Percentiles rank a stretch among this genome's conserved stretches.
These are phyloP conservation scores for Phaeolepiota aurea DNA, from an alignment of 768 basidiomycete genomes.

Conservation along the genomic window DNA sequence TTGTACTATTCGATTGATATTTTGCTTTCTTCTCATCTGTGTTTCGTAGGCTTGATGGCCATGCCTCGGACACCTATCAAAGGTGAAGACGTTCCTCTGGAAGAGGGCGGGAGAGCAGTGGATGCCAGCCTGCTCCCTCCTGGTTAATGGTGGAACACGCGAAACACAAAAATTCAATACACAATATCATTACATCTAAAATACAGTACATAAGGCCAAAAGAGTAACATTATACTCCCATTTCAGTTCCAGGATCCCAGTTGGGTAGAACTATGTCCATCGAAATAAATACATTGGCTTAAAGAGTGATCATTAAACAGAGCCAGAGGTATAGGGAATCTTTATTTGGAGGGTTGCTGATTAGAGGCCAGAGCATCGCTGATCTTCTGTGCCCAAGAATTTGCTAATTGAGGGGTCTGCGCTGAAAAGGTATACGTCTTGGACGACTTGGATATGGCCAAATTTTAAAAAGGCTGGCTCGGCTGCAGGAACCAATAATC, in stretches of 20 bases:
- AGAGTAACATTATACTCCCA: neutral
- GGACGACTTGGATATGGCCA: constrained; percentile 24
- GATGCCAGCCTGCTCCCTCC: constrained; percentile 93
- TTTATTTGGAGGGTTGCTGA: constrained; percentile 8
- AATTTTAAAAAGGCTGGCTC: constrained; percentile 1
- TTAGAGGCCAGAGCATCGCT: constrained; percentile 17
- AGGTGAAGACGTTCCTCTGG: constrained; percentile 36
- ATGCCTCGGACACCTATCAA: constrained; percentile 96
- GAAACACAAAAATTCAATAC: neutral
- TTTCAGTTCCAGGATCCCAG: neutral
- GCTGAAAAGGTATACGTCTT: constrained; percentile 38
- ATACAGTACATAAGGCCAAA: neutral
- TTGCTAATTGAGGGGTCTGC: constrained; percentile 21
- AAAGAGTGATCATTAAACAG: neutral
- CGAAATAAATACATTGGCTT: neutral
- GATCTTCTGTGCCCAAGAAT: constrained; percentile 32
- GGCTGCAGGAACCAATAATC: neutral
- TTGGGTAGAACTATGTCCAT: neutral
- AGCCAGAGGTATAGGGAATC: too few relatives aligned
- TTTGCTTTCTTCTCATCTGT: constrained; percentile 2
- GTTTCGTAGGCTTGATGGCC: constrained; percentile 82
- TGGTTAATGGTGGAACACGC: constrained; percentile 70
- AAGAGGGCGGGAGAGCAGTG: constrained; percentile 47
- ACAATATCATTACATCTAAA: neutral
- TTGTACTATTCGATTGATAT: constrained; percentile 17